Evolutionary conservation across 805 yeast genomes (phyloP).

Genomic region (Schwanniomyces yamadae): DNA sequence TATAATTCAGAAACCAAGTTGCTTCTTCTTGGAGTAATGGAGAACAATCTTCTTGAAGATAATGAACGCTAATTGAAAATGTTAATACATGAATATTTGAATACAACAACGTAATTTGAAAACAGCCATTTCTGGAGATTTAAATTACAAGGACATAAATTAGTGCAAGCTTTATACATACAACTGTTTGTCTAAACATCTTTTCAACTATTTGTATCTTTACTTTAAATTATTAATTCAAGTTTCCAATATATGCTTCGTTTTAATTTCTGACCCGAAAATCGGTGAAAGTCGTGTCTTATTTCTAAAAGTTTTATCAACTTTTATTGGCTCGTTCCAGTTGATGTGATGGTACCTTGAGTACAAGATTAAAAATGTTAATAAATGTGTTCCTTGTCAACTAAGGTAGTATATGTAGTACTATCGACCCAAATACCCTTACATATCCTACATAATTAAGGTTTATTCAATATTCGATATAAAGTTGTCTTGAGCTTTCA

Average conservation of each 20-base stretch:
- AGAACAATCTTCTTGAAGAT: constrained; percentile 40
- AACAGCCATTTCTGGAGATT: too few species aligned
- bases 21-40: constrained; percentile 41
- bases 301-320: constrained; percentile 2
- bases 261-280: constrained; percentile 8
- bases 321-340: constrained; percentile 9
- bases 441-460: not conserved
- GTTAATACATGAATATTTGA: constrained; percentile 11
- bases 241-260: not conserved
- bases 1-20: constrained; percentile 83
- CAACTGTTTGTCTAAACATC: constrained; percentile 45
- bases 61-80: constrained; percentile 26
- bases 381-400: too few species aligned
- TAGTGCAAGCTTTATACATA: constrained; percentile 24
- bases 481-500: too few species aligned
- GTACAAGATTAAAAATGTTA: too few species aligned
- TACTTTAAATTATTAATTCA: not conserved
- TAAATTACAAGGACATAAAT: not conserved
- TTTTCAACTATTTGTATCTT: constrained; percentile 3
- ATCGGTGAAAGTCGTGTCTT: constrained; percentile 10
- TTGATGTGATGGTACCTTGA: constrained; percentile 6
- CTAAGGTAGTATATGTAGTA: not conserved
- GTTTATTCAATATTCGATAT: too few species aligned
- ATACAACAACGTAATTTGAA: too few species aligned
- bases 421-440: not conserved